phyloP scores from a whole-genome alignment of 106 monocot species.

The Dendrobium nobile region DNA sequence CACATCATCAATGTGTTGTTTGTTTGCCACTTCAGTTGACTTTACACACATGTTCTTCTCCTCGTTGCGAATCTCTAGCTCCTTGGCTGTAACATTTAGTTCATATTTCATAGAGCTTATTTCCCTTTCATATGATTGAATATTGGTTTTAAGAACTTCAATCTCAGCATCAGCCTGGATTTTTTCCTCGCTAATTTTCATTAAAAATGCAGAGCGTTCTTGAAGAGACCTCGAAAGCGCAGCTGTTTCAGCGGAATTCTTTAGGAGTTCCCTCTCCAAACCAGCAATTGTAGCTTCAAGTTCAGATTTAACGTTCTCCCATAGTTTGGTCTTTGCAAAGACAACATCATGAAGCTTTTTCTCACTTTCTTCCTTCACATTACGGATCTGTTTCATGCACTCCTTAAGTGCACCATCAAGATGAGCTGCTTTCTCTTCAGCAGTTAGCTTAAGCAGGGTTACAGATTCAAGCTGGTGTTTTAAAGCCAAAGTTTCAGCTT shows the following conservation, averaged over 20 bases:
- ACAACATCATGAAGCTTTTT: slow-evolving; percentile 51
- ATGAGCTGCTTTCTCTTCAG: slow-evolving; percentile 43
- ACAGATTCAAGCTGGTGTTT: slow-evolving; percentile 50
- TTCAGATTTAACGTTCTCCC: slow-evolving; percentile 41
- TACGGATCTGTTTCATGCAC: slow-evolving; percentile 56
- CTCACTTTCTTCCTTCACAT: slow-evolving; percentile 58
- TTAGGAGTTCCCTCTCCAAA: slow-evolving; percentile 38
- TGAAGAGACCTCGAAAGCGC: slow-evolving; percentile 54
- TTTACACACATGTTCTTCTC: slow-evolving; percentile 64
- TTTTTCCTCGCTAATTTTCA: slow-evolving; percentile 50
- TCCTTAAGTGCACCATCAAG: slow-evolving; percentile 63
- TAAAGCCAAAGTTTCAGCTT: slow-evolving; percentile 46
- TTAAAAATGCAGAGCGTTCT: slow-evolving; percentile 39
- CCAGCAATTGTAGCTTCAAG: slow-evolving; percentile 37
- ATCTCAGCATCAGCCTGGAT: slow-evolving; percentile 44
- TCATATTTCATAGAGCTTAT: slow-evolving; percentile 58
- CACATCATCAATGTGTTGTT: slow-evolving; percentile 55
- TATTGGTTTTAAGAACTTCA: slow-evolving; percentile 34
- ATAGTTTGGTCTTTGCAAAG: slow-evolving; percentile 51
- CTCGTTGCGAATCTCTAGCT: slow-evolving; percentile 63
- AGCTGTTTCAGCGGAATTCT: slow-evolving; percentile 40
- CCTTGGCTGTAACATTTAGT: slow-evolving; percentile 51
- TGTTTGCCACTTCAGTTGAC: slow-evolving; percentile 56
- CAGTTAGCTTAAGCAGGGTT: slow-evolving; percentile 36
- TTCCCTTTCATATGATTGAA: slow-evolving; percentile 60